Conservation (phyloP, 345 rosid genomes). For the Eutrema yunnanense region DNA sequence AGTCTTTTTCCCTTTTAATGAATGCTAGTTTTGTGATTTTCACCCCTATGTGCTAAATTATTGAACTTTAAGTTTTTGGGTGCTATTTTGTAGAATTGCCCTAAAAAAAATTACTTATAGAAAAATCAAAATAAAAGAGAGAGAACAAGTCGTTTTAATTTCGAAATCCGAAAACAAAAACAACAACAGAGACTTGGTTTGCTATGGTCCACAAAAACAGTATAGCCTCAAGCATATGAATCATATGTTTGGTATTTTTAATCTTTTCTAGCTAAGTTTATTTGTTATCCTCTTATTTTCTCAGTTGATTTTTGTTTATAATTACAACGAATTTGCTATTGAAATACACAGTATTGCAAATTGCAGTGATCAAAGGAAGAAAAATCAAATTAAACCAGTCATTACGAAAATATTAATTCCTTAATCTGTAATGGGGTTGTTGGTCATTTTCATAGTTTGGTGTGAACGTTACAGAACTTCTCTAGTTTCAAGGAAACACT, state of each 20-base stretch:
- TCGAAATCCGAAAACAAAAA: not conserved
- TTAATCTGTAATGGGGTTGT: constrained; percentile 7
- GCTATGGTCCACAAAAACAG: constrained; percentile 7
- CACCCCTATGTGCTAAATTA: no score
- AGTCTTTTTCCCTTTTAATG: no score
- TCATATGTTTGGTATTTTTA: not conserved
- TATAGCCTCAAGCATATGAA: not conserved
- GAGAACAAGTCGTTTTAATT: not conserved
- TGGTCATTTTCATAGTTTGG: constrained; percentile 28
- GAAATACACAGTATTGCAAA: not conserved
- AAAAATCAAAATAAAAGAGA: not conserved
- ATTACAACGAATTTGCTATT: not conserved
- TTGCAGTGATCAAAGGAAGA: not conserved
- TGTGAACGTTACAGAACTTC: constrained; percentile 3
- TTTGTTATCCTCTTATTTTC: not conserved
- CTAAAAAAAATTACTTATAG: no score
- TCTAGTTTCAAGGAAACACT: constrained; percentile 20
- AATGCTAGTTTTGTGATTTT: no score
- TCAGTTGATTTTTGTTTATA: not conserved
- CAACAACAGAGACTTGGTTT: not conserved
- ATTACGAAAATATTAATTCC: not conserved
- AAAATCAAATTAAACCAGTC: not conserved
- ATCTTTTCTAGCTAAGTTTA: constrained; percentile 13
- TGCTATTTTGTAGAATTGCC: no score
- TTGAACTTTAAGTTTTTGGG: no score